Evolutionary conservation across 345 rosid genomes (phyloP).

Genomic region (Hibiscus tridactylites): DNA sequence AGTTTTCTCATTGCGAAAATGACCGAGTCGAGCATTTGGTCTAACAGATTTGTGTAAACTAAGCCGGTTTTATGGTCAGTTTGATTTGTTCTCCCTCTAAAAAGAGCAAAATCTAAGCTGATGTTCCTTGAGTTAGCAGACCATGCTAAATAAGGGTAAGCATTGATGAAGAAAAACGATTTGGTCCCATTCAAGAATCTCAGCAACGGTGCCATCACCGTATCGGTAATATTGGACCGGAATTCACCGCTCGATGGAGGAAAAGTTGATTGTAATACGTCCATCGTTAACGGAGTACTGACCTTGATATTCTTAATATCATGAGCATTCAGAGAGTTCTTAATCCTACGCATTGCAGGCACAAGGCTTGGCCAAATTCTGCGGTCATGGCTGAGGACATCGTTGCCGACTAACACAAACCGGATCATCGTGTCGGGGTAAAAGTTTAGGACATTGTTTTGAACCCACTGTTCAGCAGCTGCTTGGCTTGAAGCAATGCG

Average conservation of each 20-base stretch:
- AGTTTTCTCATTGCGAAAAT: constrained; percentile 54
- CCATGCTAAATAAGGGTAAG: constrained; percentile 76
- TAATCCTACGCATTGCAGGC: constrained; percentile 57
- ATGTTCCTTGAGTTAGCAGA: constrained; percentile 30
- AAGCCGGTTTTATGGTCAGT: constrained; percentile 47
- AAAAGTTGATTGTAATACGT: constrained; percentile 32
- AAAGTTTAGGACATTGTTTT: constrained; percentile 45
- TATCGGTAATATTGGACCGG: constrained; percentile 36
- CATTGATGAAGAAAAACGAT: constrained; percentile 67
- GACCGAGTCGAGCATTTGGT: constrained; percentile 73
- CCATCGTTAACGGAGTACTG: constrained; percentile 77
- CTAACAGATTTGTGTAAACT: constrained; percentile 57
- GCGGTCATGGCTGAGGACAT: constrained; percentile 39
- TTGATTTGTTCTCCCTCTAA: constrained; percentile 31
- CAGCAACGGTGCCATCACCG: constrained; percentile 54
- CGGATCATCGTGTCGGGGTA: constrained; percentile 62
- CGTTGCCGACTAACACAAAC: constrained; percentile 85
- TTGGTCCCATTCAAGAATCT: constrained; percentile 53
- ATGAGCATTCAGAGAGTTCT: constrained; percentile 30
- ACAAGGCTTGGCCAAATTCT: constrained; percentile 45
- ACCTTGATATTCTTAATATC: constrained; percentile 52
- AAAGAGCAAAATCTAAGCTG: constrained; percentile 45
- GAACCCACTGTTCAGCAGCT: constrained; percentile 59
- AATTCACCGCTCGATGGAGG: constrained; percentile 70
- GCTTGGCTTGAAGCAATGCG: constrained; percentile 34